phyloP scores from a whole-genome alignment of 495 filamentous ascomycete genomes.

The Penicillium antarcticum region DNA sequence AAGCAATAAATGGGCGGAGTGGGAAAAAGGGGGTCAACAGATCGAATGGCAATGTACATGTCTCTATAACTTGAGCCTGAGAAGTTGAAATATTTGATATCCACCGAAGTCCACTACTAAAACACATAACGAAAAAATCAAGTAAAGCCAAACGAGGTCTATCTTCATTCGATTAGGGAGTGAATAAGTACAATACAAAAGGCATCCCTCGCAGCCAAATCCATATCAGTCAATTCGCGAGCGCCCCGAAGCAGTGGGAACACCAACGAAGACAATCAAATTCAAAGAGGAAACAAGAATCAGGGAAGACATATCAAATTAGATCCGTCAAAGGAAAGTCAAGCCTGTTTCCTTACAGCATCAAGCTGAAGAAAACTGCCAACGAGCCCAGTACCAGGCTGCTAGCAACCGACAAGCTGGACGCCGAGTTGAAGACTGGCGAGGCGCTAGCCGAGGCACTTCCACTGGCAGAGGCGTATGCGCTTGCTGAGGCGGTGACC shows the following conservation, averaged over 20 bases:
- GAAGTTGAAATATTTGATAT: too few relatives aligned
- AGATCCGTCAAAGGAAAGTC: not conserved
- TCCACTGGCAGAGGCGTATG: constrained; percentile 8
- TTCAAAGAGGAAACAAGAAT: not conserved
- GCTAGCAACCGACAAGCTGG: constrained; percentile 11
- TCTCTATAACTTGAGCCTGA: too few relatives aligned
- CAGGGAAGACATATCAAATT: too few relatives aligned
- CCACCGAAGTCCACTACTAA: too few relatives aligned
- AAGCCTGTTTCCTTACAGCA: constrained; percentile 11
- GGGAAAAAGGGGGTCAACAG: too few relatives aligned
- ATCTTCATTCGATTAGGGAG: constrained; percentile 7
- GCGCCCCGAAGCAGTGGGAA: not conserved
- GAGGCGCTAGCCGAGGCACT: constrained; percentile 9
- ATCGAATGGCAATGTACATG: too few relatives aligned
- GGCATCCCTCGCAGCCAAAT: not conserved
- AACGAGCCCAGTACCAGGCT: constrained; percentile 17
- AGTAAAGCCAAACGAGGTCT: not conserved
- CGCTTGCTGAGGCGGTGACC: constrained; percentile 2
- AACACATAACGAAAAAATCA: too few relatives aligned
- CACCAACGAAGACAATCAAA: not conserved
- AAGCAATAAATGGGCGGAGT: too few relatives aligned
- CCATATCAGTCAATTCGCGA: constrained; percentile 2
- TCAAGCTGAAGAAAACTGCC: constrained; percentile 15
- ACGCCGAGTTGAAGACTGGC: constrained; percentile 20
- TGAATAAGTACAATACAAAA: constrained; percentile 6